phyloP scores from a whole-genome alignment of 78 protist species.

The Tieghemostelium lacteum region DNA sequence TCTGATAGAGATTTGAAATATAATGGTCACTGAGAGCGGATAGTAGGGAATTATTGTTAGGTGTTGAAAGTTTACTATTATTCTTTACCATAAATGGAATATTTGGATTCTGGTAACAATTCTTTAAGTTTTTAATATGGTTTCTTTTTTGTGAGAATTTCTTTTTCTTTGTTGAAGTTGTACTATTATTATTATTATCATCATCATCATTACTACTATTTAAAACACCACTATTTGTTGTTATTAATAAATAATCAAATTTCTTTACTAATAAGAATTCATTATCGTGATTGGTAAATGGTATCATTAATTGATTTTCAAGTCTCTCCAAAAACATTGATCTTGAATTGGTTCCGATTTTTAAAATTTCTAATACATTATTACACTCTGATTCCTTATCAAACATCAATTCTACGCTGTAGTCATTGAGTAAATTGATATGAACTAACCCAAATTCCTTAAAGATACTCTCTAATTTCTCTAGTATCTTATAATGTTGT shows the following conservation, averaged over 20 bases:
- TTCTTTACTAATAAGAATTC: too few relatives aligned
- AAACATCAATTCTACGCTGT: too few relatives aligned
- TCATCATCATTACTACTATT: not conserved
- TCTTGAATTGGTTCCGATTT: not conserved
- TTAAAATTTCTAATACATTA: not conserved
- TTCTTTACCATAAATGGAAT: too few relatives aligned
- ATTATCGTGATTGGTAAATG: not conserved
- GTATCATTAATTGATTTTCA: not conserved
- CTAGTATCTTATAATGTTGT: not conserved
- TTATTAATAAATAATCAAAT: too few relatives aligned
- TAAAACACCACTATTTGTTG: not conserved
- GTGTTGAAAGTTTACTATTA: conserved; percentile 8
- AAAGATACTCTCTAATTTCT: not conserved
- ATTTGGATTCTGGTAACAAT: conserved; percentile 28
- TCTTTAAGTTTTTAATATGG: conserved; percentile 11
- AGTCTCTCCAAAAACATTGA: not conserved
- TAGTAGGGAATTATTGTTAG: not conserved
- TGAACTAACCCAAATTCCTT: not conserved
- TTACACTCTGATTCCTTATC: not conserved
- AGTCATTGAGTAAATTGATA: not conserved
- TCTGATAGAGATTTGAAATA: conserved; percentile 8
- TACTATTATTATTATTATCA: not conserved
- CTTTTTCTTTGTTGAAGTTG: conserved; percentile 1
- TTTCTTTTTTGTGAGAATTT: conserved; percentile 35
- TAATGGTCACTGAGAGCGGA: conserved; percentile 18